These are phyloP conservation scores for Hypoxylon rickii DNA, from an alignment of 495 filamentous ascomycete species.

Conservation along the genomic window DNA sequence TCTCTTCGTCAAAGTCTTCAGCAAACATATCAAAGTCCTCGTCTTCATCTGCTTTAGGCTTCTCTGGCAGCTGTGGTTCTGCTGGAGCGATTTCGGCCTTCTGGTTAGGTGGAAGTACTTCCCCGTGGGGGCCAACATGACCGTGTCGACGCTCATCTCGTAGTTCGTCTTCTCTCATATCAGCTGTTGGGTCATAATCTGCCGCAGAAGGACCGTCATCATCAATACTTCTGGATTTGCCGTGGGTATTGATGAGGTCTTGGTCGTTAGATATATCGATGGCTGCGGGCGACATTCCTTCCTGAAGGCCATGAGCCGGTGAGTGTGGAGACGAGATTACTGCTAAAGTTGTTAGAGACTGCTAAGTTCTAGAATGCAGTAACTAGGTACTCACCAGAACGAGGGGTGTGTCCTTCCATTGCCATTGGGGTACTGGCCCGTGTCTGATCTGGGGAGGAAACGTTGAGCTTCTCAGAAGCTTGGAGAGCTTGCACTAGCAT, in stretches of 20 bases:
- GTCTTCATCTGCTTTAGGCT: slow-evolving; percentile 57
- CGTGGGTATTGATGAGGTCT: slow-evolving; percentile 67
- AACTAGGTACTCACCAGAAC: slow-evolving; percentile 41
- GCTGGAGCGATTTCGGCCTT: slow-evolving; percentile 45
- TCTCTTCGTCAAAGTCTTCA: slow-evolving; percentile 85
- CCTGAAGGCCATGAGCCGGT: slow-evolving; percentile 38
- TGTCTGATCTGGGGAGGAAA: slow-evolving; percentile 58
- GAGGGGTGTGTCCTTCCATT: slow-evolving; percentile 46
- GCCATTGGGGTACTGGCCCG: slow-evolving; percentile 46
- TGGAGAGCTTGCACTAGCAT: slow-evolving; percentile 78
- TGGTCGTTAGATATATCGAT: slow-evolving; percentile 57
- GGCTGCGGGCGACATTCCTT: slow-evolving; percentile 48
- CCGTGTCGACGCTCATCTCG: slow-evolving; percentile 68
- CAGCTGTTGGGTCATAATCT: slow-evolving; percentile 90
- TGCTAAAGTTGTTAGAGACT: slow-evolving; percentile 30
- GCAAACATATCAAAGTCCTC: slow-evolving; percentile 95
- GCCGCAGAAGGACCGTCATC: slow-evolving; percentile 87
- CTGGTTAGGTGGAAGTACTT: slow-evolving; percentile 36
- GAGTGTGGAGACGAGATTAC: slow-evolving; percentile 44
- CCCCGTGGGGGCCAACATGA: slow-evolving; percentile 52
- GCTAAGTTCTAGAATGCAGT: background rate
- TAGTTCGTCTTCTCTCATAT: slow-evolving; percentile 87
- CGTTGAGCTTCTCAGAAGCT: slow-evolving; percentile 60
- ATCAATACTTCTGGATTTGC: slow-evolving; percentile 50
- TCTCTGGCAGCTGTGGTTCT: slow-evolving; percentile 43